Base-by-base conservation (phyloP, 2,329 filamentous ascomycete genomes). In the Ampelomyces quisqualis region DNA sequence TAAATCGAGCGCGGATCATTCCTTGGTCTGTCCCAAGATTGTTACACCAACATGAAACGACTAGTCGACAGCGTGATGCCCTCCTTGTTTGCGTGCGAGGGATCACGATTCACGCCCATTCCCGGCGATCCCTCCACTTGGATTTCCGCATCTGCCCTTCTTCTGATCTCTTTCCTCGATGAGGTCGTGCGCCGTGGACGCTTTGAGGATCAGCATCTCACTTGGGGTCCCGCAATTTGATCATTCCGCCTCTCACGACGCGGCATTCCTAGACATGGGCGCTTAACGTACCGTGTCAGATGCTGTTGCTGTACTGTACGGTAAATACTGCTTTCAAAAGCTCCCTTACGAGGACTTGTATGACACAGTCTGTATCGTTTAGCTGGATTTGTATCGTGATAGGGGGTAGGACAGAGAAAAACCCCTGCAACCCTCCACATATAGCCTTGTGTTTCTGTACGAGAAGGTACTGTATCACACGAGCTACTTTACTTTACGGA, bases 231-330 rank as follows among this genome's bases (percentile, higher is more conserved):
- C 47, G 44, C 36, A 42, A 28, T 33, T 40, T 39, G 18, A 22
- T 41, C 39, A 33, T 29, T 40, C 38, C 50, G 42, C 35, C 19
- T 40, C 18, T 38, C 37, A 34, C 38, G 13, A 32, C 32, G 30
- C 37, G 28, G 30, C 17, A 26, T 44, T 45, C 37, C 37, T 45
- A 26, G 34, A 19, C 38, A 14, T 27, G 21, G 17, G n/a, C 40
- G n/a, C n/a, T n/a, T n/a, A n/a, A n/a, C n/a, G n/a, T n/a, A n/a
- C n/a, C n/a, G n/a, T n/a, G n/a, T n/a, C n/a, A n/a, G n/a, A n/a
- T n/a, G n/a, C n/a, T n/a, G n/a, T n/a, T n/a, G n/a, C n/a, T n/a
- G n/a, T n/a, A n/a, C n/a, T n/a, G n/a, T n/a, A n/a, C n/a, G n/a
- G n/a, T n/a, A n/a, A n/a, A n/a, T n/a, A n/a, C n/a, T n/a, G n/a